Base-by-base conservation (phyloP, 345 rosid genomes). In the Ailanthus altissimus region DNA sequence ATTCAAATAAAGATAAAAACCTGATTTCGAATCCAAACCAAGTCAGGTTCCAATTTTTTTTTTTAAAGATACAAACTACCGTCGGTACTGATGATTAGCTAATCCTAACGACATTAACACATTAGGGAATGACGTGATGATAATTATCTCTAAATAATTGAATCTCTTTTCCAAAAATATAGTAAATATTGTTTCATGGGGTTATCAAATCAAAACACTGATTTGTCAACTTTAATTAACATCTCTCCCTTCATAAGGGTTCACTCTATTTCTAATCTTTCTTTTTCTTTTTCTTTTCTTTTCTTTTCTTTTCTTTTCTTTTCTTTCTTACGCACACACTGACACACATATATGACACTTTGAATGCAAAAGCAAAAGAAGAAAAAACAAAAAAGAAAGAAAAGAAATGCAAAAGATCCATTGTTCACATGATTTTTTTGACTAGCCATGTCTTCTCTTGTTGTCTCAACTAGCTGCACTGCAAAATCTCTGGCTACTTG, bases 221-320 rank as follows among this genome's bases (percentile, higher is more conserved):
- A 0, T 66, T 66, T 42, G 50, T 40, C 23, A 63, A 18, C 69
- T 64, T 64, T 40, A 16, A 42, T 9, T 26, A 20, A 2, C 42
- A 0, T 8, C 14, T 16, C 43, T 53, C 66, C 79, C 18, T 38
- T 57, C 74, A 38, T 20, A 7, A 61, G 82, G 81, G 76, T 72
- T 83, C 77, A 76, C 75, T 6, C 47, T 28, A 67, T 57, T 79
- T 81, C 78, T 20, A 76, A 70, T 81, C 86, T 11, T 23, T 38
- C 70, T 28, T 77, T 67, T 54, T 28, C 60, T 67, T 76, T 47
- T 21, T 23, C 6, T 45, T 3, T 54, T 49, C n/a, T n/a, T 46
- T 40, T 53, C 26, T 56, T 56, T 62, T 38, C 53, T 20, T 11
- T n/a, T 26, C 42, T 60, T 70, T 6, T 23, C 58, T 32, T n/a